These are phyloP conservation scores for Solanum tarapatanum DNA, from an alignment of 257 asterid species.

Conservation along the genomic window DNA sequence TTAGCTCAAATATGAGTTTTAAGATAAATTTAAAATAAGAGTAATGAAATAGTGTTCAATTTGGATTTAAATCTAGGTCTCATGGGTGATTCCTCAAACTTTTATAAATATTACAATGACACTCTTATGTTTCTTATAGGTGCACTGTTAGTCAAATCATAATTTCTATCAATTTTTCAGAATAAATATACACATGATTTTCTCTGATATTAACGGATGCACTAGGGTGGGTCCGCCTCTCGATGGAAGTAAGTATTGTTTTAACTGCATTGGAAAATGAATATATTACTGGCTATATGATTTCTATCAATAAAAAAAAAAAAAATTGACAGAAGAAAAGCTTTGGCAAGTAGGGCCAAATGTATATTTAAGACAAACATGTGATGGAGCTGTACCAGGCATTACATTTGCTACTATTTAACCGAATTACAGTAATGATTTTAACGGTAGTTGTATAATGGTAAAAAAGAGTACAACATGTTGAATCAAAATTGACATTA, in stretches of 20 bases:
- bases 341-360: not conserved
- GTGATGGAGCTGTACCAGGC: not conserved
- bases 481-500: not conserved
- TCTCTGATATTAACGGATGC: rapidly evolving
- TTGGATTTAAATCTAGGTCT: rapidly evolving
- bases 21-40: too few species aligned
- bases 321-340: not conserved
- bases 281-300: not conserved
- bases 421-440: not conserved
- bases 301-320: not conserved
- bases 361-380: not conserved
- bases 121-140: too few species aligned
- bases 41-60: too few species aligned
- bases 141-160: too few species aligned
- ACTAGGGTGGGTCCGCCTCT: not conserved
- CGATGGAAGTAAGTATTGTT: not conserved
- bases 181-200: too few species aligned
- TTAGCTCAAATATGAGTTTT: too few species aligned
- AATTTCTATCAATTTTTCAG: too few species aligned
- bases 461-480: not conserved
- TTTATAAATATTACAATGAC: too few species aligned
- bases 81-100: rapidly evolving
- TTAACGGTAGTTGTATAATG: not conserved
- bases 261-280: not conserved
- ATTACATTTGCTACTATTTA: not conserved